Conservation (phyloP, 495 filamentous ascomycete species). For the Letharia columbiana region DNA sequence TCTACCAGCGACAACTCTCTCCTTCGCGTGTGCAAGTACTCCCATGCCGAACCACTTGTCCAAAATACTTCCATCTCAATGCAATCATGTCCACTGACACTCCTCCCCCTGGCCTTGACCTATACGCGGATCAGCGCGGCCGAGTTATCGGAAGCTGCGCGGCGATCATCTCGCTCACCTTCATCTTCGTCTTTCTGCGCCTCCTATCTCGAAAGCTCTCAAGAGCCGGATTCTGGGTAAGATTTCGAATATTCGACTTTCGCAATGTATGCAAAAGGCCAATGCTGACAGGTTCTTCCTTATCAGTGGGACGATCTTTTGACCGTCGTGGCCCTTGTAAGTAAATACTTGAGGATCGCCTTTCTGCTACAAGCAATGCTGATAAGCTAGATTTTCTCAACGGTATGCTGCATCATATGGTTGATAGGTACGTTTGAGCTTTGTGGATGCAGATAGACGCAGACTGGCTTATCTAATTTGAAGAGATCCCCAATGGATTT, state of each 20-base stretch:
- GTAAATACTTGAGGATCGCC: not conserved
- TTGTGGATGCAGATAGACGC: too few species aligned
- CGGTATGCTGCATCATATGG: not conserved
- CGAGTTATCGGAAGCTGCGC: conserved; percentile 9
- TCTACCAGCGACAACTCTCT: not conserved
- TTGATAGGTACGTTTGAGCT: not conserved
- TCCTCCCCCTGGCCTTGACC: not conserved
- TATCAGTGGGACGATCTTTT: conserved; percentile 22
- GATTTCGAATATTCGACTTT: not conserved
- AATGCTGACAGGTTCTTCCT: too few species aligned
- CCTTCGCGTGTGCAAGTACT: not conserved
- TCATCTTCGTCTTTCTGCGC: conserved; percentile 11
- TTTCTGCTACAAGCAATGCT: not conserved
- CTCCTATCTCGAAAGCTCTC: conserved; percentile 14
- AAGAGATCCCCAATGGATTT: conserved; percentile 18
- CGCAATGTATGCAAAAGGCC: too few species aligned
- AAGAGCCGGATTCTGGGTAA: conserved; percentile 16
- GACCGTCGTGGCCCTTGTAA: conserved; percentile 18
- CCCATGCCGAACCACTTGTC: not conserved
- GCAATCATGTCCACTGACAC: not conserved
- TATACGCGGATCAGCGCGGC: conserved; percentile 11
- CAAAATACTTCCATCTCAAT: not conserved
- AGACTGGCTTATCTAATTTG: not conserved
- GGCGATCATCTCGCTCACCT: conserved; percentile 8
- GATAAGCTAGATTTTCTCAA: not conserved